Evolutionary conservation across 768 basidiomycete genomes (phyloP).

Genomic region (Psilocybe azurescens): DNA sequence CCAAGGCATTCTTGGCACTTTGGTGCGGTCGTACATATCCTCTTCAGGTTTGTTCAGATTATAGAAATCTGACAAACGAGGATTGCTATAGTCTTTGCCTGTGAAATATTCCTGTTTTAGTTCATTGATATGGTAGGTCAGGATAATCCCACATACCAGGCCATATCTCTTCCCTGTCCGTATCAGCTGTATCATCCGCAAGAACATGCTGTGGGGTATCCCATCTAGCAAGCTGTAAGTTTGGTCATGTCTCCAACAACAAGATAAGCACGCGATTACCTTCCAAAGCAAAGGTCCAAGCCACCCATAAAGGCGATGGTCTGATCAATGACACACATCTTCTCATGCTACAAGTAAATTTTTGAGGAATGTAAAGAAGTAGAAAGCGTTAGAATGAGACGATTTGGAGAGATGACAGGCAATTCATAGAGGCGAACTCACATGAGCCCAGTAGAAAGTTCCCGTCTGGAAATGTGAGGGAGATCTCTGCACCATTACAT

Average conservation of each 20-base stretch:
- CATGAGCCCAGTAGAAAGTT: slow-evolving; percentile 99
- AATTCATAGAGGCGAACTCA: slow-evolving; percentile 40
- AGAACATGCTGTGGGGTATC: slow-evolving; percentile 95
- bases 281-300: slow-evolving; percentile 91
- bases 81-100: slow-evolving; percentile 97
- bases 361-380: not conserved
- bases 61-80: slow-evolving; percentile 85
- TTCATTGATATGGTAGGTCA: not conserved
- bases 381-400: not conserved
- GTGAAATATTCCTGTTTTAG: not conserved
- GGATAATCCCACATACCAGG: slow-evolving; percentile 55
- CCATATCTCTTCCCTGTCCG: slow-evolving; percentile 80
- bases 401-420: not conserved
- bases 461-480: slow-evolving; percentile 98
- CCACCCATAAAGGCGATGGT: slow-evolving; percentile 99
- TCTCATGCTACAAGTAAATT: slow-evolving; percentile 77
- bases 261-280: slow-evolving; percentile 40
- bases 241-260: slow-evolving; percentile 2
- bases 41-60: slow-evolving; percentile 88
- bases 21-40: slow-evolving; percentile 93
- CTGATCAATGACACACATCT: slow-evolving; percentile 96
- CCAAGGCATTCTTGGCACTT: slow-evolving; percentile 97
- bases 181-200: slow-evolving; percentile 78
- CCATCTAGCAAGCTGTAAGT: slow-evolving; percentile 60
- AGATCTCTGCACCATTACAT: slow-evolving; percentile 95